Evolutionary conservation across 2,329 filamentous ascomycete species (phyloP).

Genomic region (Lachnum nothofagi): DNA sequence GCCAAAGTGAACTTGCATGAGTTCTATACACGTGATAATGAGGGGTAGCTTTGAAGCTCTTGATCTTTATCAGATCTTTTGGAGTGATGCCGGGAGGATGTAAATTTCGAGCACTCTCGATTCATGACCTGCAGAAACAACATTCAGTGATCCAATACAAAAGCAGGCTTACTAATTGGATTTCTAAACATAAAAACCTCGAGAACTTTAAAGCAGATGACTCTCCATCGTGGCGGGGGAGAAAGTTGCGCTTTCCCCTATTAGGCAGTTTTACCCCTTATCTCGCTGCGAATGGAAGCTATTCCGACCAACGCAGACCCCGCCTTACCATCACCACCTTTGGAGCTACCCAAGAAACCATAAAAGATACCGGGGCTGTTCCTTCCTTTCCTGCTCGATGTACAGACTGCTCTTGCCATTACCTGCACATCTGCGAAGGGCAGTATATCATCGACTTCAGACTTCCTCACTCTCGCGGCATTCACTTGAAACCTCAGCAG

Average conservation of each 20-base stretch:
- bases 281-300: conserved; percentile 16
- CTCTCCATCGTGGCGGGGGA: no score
- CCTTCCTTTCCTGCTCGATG: conserved; percentile 6
- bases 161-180: no score
- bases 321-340: conserved; percentile 12
- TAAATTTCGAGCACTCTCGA: no score
- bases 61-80: no score
- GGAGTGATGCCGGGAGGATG: no score
- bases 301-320: conserved; percentile 7
- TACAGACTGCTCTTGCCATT: conserved; percentile 16
- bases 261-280: conserved; percentile 7
- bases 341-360: conserved; percentile 4
- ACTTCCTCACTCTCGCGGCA: background rate
- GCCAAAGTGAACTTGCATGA: background rate
- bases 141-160: no score
- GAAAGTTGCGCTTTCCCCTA: conserved; percentile 6
- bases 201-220: background rate
- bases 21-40: conserved; percentile 7
- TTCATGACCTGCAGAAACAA: no score
- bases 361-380: background rate
- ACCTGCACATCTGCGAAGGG: conserved; percentile 15
- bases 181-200: background rate
- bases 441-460: conserved; percentile 10
- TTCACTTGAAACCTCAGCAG: background rate
- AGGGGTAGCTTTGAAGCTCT: conserved; percentile 9